Percentiles rank a stretch among this genome's conserved stretches.
These are phyloP conservation scores for Tubosaeta sp. DNA, from an alignment of 768 basidiomycete genomes.

Conservation along the genomic window DNA sequence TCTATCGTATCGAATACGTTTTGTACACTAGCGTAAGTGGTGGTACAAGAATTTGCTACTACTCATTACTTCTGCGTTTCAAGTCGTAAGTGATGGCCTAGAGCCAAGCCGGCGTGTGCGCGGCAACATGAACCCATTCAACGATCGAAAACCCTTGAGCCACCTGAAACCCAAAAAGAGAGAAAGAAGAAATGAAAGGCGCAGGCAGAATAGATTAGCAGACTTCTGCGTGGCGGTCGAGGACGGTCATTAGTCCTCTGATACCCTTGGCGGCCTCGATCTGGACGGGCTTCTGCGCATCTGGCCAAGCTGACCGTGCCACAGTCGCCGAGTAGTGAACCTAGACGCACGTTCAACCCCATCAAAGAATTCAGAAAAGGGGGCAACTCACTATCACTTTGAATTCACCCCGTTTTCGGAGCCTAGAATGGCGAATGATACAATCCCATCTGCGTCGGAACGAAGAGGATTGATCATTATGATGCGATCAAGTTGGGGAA, in stretches of 20 bases:
- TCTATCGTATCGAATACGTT: constrained; percentile 10
- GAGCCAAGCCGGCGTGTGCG: constrained; percentile 4
- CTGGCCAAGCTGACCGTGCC: constrained; percentile 32
- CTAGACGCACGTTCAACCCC: constrained; percentile 19
- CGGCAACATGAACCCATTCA: constrained; percentile 17
- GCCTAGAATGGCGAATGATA: constrained; percentile 29
- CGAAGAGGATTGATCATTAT: constrained; percentile 11
- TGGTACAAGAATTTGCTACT: constrained; percentile 28
- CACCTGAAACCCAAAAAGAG: constrained; percentile 12
- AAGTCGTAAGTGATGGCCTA: constrained; percentile 12
- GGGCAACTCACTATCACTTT: constrained; percentile 30
- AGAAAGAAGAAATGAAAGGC: background rate
- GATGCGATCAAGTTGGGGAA: constrained; percentile 13
- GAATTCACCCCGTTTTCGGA: constrained; percentile 30
- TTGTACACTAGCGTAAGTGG: constrained; percentile 20
- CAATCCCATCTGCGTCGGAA: constrained; percentile 33
- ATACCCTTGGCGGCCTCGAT: constrained; percentile 34
- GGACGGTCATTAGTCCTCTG: constrained; percentile 35
- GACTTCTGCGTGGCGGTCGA: constrained; percentile 29
- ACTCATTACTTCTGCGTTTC: constrained; percentile 10
- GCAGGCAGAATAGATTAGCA: constrained; percentile 12
- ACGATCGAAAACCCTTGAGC: constrained; percentile 13
- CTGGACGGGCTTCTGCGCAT: constrained; percentile 35
- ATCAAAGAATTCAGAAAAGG: constrained; percentile 6
- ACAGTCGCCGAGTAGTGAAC: constrained; percentile 35